These are phyloP conservation scores for Silene conica DNA, from an alignment of 148 eudicot species.

Conservation along the genomic window DNA sequence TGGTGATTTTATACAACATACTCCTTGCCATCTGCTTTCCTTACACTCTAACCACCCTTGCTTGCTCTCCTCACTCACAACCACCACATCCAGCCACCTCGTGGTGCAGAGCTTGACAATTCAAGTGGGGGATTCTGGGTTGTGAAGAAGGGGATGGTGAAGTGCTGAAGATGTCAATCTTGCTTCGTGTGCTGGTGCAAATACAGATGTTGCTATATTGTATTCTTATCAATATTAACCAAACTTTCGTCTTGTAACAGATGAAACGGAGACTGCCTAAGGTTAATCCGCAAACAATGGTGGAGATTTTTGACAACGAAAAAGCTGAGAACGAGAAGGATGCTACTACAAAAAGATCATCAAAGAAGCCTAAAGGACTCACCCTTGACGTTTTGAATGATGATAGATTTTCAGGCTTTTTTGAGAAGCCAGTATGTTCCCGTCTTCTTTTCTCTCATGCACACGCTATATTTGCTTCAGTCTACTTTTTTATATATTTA, in stretches of 20 bases:
- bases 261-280: conserved; percentile 64
- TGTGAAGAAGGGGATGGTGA: background rate
- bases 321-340: conserved; percentile 50
- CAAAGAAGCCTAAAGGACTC: conserved; percentile 54
- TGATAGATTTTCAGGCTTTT: conserved; percentile 57
- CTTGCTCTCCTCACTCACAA: too few relatives aligned
- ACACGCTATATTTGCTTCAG: background rate
- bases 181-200: background rate
- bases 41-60: too few relatives aligned
- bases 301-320: conserved; percentile 49
- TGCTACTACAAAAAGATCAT: conserved; percentile 45
- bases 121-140: too few relatives aligned
- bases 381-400: conserved; percentile 57
- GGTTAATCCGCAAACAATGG: conserved; percentile 53
- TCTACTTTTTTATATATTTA: background rate
- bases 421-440: conserved; percentile 54
- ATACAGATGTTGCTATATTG: background rate
- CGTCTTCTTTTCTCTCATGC: background rate
- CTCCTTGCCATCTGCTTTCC: too few relatives aligned
- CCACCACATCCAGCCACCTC: too few relatives aligned
- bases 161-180: background rate
- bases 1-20: too few relatives aligned
- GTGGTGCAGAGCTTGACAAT: too few relatives aligned
- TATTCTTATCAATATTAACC: background rate
- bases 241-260: conserved; percentile 32